Evolutionary conservation across 345 rosid genomes (phyloP).

Genomic region (Populus davidiana): DNA sequence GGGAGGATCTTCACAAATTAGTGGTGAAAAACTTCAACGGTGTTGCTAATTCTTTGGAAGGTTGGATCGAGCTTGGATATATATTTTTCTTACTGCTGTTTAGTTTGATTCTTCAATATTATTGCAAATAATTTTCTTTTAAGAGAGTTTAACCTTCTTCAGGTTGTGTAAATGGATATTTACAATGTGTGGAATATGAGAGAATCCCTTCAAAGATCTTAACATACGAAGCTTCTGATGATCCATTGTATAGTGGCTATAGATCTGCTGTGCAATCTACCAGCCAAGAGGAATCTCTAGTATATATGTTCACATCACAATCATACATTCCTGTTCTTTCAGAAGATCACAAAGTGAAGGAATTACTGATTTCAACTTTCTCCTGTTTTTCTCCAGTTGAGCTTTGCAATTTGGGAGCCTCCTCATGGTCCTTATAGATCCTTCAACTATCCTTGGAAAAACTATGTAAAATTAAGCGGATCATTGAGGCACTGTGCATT

Average conservation of each 20-base stretch:
- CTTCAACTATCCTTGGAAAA: constrained; percentile 75
- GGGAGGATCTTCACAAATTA: constrained; percentile 78
- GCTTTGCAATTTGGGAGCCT: constrained; percentile 87
- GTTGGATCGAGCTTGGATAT: constrained; percentile 30
- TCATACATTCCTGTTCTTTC: background rate
- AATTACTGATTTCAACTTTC: background rate
- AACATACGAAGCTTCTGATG: constrained; percentile 85
- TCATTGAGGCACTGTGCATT: constrained; percentile 88
- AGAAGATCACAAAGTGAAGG: background rate
- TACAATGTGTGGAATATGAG: constrained; percentile 74
- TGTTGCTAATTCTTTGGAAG: constrained; percentile 80
- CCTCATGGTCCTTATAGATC: constrained; percentile 80
- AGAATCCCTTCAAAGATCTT: constrained; percentile 87
- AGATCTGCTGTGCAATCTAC: constrained; percentile 79
- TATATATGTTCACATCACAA: constrained; percentile 14
- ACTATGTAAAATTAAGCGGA: constrained; percentile 74
- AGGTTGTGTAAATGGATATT: constrained; percentile 80
- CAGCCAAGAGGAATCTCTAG: constrained; percentile 83
- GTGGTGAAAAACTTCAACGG: constrained; percentile 71
- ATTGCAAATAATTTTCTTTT: background rate
- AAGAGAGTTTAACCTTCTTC: background rate
- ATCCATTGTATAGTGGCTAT: constrained; percentile 72
- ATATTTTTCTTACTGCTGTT: background rate
- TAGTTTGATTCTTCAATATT: background rate
- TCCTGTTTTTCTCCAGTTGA: constrained; percentile 43